Evolutionary conservation across 805 yeast genomes (phyloP).

Genomic region (Lipomyces spencermartinsiae): DNA sequence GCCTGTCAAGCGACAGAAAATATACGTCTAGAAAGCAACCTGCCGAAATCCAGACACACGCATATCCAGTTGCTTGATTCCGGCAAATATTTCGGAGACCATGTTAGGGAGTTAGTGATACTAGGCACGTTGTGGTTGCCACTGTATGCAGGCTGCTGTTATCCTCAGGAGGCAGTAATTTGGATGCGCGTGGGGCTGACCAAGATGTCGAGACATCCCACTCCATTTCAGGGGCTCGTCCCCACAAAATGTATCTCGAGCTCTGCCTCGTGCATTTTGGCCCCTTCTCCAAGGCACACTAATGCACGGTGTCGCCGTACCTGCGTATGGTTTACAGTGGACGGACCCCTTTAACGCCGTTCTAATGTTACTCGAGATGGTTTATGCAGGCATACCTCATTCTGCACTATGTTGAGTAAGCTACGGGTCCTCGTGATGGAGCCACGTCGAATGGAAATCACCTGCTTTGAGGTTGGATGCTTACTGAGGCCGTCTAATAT

Average conservation of each 20-base stretch:
- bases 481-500: not conserved
- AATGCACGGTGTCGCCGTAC: not conserved
- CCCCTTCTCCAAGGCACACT: not conserved
- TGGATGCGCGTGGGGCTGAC: not conserved
- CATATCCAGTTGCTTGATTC: not conserved
- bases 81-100: too few relatives aligned
- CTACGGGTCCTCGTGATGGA: not conserved
- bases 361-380: not conserved
- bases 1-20: too few relatives aligned
- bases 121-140: not conserved
- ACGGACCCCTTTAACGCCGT: not conserved
- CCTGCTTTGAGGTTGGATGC: not conserved
- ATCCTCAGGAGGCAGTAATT: not conserved
- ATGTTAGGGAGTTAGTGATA: too few relatives aligned
- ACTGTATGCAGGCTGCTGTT: not conserved
- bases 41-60: not conserved
- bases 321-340: not conserved
- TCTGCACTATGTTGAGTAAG: not conserved
- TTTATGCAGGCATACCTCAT: not conserved
- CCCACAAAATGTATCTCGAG: not conserved
- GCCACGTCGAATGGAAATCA: not conserved
- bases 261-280: not conserved
- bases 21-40: too few relatives aligned
- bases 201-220: not conserved
- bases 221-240: not conserved